These are phyloP conservation scores for Cystobasidiaceae sp. DNA, from an alignment of 1,284 basidiomycete genomes.

Conservation along the genomic window DNA sequence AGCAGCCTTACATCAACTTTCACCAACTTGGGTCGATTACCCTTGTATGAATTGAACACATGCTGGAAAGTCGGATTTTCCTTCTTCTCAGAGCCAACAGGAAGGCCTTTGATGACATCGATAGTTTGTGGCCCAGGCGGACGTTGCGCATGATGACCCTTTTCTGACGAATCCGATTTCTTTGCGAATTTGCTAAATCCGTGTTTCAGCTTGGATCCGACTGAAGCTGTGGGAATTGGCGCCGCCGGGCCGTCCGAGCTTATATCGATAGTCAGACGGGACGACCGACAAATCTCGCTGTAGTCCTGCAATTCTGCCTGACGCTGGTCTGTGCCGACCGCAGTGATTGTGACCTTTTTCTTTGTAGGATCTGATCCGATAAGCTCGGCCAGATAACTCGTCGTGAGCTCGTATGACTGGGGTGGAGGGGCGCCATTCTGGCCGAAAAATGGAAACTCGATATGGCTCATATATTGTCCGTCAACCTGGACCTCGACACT, in stretches of 20 bases:
- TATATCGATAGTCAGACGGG: conserved; percentile 1
- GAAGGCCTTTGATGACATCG: conserved; percentile 28
- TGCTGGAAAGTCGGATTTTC: conserved; percentile 20
- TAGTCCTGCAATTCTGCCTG: conserved; percentile 28
- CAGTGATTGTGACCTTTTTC: conserved; percentile 24
- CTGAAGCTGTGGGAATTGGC: conserved; percentile 13
- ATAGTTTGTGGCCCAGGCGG: background rate
- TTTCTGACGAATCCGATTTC: background rate
- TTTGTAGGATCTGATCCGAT: conserved; percentile 1
- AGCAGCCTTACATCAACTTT: conserved; percentile 18
- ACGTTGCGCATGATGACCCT: background rate
- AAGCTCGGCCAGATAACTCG: conserved; percentile 14
- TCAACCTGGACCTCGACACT: conserved; percentile 21
- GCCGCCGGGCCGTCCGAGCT: conserved; percentile 21
- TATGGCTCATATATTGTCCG: conserved; percentile 7
- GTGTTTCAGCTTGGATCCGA: background rate
- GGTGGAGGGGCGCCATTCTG: background rate
- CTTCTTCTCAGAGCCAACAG: conserved; percentile 25
- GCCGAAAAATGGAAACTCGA: conserved; percentile 25
- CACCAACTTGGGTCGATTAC: conserved; percentile 5
- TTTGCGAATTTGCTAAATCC: conserved; percentile 1
- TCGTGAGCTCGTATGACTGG: conserved; percentile 6
- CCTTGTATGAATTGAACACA: conserved; percentile 20
- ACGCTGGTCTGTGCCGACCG: conserved; percentile 23
- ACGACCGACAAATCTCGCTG: background rate